phyloP scores from a whole-genome alignment of 176 grass and related monocot genomes.

The Aegilops longissima region DNA sequence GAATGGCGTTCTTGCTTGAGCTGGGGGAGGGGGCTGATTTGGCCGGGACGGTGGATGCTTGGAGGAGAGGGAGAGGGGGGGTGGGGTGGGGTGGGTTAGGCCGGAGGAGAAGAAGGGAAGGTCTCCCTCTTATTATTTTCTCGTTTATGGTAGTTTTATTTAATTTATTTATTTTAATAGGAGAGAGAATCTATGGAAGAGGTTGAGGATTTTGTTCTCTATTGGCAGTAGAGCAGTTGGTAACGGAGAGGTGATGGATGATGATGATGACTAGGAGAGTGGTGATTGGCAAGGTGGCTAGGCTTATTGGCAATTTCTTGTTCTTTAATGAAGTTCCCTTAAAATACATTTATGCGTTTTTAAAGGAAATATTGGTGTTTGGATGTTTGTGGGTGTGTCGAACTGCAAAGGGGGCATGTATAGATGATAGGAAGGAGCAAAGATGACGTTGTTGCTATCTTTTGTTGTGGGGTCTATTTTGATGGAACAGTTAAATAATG shows the following conservation, averaged over 20 bases:
- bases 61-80: neutral
- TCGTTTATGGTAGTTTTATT: neutral
- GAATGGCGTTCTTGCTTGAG: constrained; percentile 27
- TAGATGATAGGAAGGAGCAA: neutral
- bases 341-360: neutral
- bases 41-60: neutral
- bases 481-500: neutral
- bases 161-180: neutral
- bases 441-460: neutral
- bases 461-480: neutral
- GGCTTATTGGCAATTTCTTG: constrained; percentile 26
- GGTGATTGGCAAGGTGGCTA: constrained; percentile 41
- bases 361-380: neutral
- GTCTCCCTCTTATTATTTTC: constrained; percentile 1
- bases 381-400: neutral
- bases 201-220: constrained; percentile 43
- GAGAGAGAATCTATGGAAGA: constrained; percentile 39
- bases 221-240: constrained; percentile 16
- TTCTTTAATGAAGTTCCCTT: neutral
- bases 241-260: neutral
- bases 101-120: neutral
- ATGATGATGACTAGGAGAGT: constrained; percentile 34
- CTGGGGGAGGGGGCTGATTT: constrained; percentile 25
- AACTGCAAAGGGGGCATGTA: neutral
- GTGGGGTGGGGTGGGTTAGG: constrained; percentile 16